Base-by-base conservation (phyloP, 306 rosid genomes). In the Argentina anserina region DNA sequence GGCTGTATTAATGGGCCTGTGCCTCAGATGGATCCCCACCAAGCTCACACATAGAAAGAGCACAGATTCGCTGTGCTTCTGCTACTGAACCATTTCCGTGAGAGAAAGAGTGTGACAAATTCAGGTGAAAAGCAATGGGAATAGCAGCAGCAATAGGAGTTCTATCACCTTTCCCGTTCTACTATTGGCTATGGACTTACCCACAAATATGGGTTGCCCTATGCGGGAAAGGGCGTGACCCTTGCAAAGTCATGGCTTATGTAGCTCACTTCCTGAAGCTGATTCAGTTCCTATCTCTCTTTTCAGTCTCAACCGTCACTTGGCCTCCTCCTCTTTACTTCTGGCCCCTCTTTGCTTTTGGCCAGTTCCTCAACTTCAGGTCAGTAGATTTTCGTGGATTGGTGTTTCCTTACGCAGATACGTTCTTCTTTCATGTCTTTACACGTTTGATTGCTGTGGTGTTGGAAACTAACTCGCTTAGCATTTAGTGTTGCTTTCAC, bases 301-400 rank as follows among this genome's bases (percentile, higher is more conserved):
- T 88, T 72, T 85, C 86, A 0, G 92, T 94, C 46, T 89, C 95
- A 2, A 58, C 90, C 18, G 33, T 91, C 79, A 81, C 87, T 45
- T 89, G 86, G 90, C 96, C 92, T 59, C 96, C 96, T 31, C 92
- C 91, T 2, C 75, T 94, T 63, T 94, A 80, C 84, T 91, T 94
- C 58, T 91, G 91, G 87, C 97, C 95, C 78, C 91, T 94, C 37
- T 65, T 94, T 58, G 79, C 74, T 68, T 89, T 91, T 78, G 97
- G 98, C 41, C 97, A 91, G 74, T 89, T 89, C 77, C 90, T 94
- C 37, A 91, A 94, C 80, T 85, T 86, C 85, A 88, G 90, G 98
- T 89, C 14, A 10, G 28, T n/a, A 36, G 6, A 2, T 11, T 10
- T 55, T 10, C 1, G 10, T 7, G 12, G n/a, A n/a, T n/a, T 26